Evolutionary conservation across 768 basidiomycete genomes (phyloP), one percentile per base, ranked within the genome.

Genomic region (Gloeostereum incarnatum): DNA sequence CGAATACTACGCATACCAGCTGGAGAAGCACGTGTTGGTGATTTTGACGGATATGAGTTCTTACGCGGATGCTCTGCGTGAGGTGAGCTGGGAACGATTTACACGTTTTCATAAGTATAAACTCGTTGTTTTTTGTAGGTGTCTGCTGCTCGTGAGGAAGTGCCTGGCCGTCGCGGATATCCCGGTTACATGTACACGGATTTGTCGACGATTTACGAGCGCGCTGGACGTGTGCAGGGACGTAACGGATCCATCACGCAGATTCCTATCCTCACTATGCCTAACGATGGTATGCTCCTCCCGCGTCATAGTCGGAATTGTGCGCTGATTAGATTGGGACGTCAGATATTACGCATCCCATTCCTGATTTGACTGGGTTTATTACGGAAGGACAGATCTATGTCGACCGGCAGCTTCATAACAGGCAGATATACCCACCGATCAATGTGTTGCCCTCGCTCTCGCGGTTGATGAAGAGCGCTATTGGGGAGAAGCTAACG

Each of bases 381-480:
- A 99, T 99, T 60, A 93, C 93, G 36, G 94, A 98, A 71, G 96
- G 96, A 36, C 96, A 99, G 66, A 96, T 99, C 65, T 94, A 83
- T 60, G 87, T 99, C 54, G 96, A 99, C 69, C 83, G 96, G 47
- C 90, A 96, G 60, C 68, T 99, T 58, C 72, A 96, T 73, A 97
- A 99, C 69, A 71, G 85, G 52, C 90, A 92, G 61, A 93, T 98
- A 57, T 98, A 97, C 66, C 96, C 96, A 24, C 96, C 96, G 35
- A 98, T 99, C 72, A 99, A 99, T 66, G 94, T 99, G 43, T 72
- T 99, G 33, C 96, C 96, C 44, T 98, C 96, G 46, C 73, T 99
- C 55, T 98, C 96, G 50, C 92, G 96, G 62, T 67, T 99, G 59
- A 99, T 99, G 96, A 99, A 99, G 81, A 90, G 86, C 51, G 96